phyloP scores from a whole-genome alignment of 345 rosid genomes.

The Tarenaya hassleriana region DNA sequence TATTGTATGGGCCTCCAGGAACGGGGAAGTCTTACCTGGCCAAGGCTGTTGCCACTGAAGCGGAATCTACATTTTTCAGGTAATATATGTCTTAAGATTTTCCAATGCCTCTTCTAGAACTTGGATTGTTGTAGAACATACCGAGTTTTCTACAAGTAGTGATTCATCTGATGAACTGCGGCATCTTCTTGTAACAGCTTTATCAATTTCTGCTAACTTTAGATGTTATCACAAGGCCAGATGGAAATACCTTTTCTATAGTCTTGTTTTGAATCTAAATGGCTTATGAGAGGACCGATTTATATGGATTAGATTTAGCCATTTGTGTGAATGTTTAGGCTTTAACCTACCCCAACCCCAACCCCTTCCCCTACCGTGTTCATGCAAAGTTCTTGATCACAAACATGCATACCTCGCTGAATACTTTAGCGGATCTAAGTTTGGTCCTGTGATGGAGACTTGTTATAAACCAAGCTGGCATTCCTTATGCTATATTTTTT shows the following conservation, averaged over 20 bases:
- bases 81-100: conserved; percentile 19
- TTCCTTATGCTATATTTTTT: neutral
- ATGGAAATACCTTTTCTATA: neutral
- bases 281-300: neutral
- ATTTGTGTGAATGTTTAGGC: too few relatives aligned
- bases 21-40: conserved; percentile 94
- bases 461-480: too few relatives aligned
- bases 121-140: neutral
- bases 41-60: conserved; percentile 95
- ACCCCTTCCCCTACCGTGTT: too few relatives aligned
- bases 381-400: too few relatives aligned
- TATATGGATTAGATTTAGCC: too few relatives aligned
- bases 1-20: conserved; percentile 92
- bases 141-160: conserved; percentile 7
- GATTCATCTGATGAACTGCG: neutral
- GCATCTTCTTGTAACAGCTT: neutral
- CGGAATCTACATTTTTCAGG: conserved; percentile 94
- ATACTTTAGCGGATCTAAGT: too few relatives aligned
- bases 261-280: conserved; percentile 9
- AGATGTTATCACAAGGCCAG: conserved; percentile 7
- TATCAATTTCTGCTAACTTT: conserved; percentile 3
- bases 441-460: too few relatives aligned
- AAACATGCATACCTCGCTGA: too few relatives aligned
- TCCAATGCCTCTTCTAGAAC: neutral
- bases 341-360: too few relatives aligned